A percentile compares a stretch with the other conserved stretches of the same genome.
These are phyloP conservation scores for Solanum tarapatanum DNA, from an alignment of 257 asterid species.

Conservation along the genomic window DNA sequence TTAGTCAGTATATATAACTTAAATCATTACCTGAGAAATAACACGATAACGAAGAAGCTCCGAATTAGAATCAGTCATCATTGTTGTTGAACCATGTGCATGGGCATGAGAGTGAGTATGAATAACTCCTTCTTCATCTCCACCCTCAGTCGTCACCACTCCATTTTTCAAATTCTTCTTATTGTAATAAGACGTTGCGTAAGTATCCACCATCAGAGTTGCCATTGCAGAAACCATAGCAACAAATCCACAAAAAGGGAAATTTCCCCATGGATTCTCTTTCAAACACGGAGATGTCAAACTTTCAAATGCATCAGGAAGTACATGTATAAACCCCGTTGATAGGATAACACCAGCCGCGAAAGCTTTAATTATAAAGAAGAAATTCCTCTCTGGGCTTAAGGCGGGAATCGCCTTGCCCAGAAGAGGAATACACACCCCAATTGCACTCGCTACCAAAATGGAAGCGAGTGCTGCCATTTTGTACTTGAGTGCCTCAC, in stretches of 20 bases:
- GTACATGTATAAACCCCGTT: slow-evolving; percentile 14
- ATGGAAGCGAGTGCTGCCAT: slow-evolving; percentile 10
- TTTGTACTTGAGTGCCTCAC: slow-evolving; percentile 7
- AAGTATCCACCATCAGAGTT: slow-evolving; percentile 10
- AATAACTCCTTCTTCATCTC: background rate
- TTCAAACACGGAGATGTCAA: slow-evolving; percentile 6
- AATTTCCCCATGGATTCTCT: slow-evolving; percentile 9
- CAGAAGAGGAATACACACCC: slow-evolving; percentile 10
- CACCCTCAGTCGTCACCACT: background rate
- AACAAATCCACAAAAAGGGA: slow-evolving; percentile 13
- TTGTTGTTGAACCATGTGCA: slow-evolving; percentile 5
- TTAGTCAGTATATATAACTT: background rate
- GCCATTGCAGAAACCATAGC: slow-evolving; percentile 16
- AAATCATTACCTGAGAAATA: slow-evolving; percentile 7
- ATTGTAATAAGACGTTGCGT: slow-evolving; percentile 5
- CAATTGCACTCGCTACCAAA: slow-evolving; percentile 13
- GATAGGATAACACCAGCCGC: slow-evolving; percentile 18
- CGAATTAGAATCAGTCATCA: background rate
- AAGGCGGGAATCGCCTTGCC: slow-evolving; percentile 1
- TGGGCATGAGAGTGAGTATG: slow-evolving; percentile 12
- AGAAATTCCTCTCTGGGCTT: slow-evolving; percentile 8
- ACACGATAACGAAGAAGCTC: background rate
- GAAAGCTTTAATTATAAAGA: slow-evolving; percentile 13
- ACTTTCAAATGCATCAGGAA: slow-evolving; percentile 12
- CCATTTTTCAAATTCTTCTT: background rate